A percentile compares a stretch with the other conserved stretches of the same genome.
phyloP scores from a whole-genome alignment of 2,329 filamentous ascomycete genomes.

The Lachnellula arida region DNA sequence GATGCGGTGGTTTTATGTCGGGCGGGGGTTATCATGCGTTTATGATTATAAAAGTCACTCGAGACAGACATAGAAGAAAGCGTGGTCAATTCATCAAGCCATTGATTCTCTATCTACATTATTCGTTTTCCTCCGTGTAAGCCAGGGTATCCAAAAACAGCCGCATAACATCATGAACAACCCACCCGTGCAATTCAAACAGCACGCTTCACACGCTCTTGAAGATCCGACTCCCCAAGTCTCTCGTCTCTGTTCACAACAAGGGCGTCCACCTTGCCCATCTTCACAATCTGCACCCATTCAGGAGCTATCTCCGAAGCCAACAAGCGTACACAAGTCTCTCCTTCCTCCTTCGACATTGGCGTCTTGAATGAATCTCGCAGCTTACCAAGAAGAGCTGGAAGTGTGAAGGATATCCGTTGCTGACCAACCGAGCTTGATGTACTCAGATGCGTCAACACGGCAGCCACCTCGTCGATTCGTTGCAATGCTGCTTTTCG shows the following conservation, averaged over 20 bases:
- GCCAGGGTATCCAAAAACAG: constrained; percentile 10
- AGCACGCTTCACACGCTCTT: constrained; percentile 22
- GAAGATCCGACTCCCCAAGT: constrained; percentile 23
- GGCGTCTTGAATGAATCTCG: constrained; percentile 56
- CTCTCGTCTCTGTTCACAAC: constrained; percentile 38
- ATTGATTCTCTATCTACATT: background rate
- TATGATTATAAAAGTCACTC: constrained; percentile 12
- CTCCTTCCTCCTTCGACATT: constrained; percentile 44
- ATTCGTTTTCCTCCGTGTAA: background rate
- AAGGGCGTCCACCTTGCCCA: constrained; percentile 41
- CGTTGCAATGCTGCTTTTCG: constrained; percentile 63
- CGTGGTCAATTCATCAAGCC: constrained; percentile 5
- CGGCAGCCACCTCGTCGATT: constrained; percentile 61
- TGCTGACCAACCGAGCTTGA: constrained; percentile 46
- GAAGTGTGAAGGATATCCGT: constrained; percentile 61
- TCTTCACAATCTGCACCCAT: constrained; percentile 45
- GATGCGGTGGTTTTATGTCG: background rate
- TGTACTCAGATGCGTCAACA: constrained; percentile 61
- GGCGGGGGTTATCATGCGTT: constrained; percentile 1
- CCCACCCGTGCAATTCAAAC: constrained; percentile 3
- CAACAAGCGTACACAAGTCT: constrained; percentile 43
- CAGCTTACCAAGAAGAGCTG: constrained; percentile 58
- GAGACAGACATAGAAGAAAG: constrained; percentile 4
- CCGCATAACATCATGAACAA: background rate
- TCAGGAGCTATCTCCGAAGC: constrained; percentile 42